Base-by-base conservation (phyloP, 345 rosid species). In the Populus davidiana region DNA sequence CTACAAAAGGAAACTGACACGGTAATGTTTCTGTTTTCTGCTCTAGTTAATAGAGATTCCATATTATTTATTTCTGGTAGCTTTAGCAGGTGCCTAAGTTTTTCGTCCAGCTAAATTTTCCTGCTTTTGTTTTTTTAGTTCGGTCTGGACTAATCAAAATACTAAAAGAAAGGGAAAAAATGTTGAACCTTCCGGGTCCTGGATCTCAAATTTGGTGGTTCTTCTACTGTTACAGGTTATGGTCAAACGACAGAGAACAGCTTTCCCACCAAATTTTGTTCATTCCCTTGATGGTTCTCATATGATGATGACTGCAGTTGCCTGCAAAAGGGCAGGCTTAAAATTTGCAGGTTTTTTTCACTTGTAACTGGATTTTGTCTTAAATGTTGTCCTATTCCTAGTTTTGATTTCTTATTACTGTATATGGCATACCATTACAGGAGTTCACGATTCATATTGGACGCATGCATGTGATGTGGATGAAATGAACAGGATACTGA, bases 361-460 rank as follows among this genome's bases (percentile, higher is more conserved):
- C 29, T 47, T 39, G 38, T 70, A 9, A 14, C 1, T 44, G 39
- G 39, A 65, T 73, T 71, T 13, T 5, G 65, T 43, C 36, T 41
- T 1, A 20, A 66, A 81, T 77, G 78, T 35, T 69, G 74, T 13
- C 33, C 74, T 44, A 54, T 63, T 78, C 38, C 47, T 50, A 59
- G 50, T 71, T 74, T 64, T 54, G 33, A 23, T 78, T 80, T 75
- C 54, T 79, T 47, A 66, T 76, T 69, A 76, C 73, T 50, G 43
- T 44, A 47, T 43, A 33, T 62, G 79, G 52, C 61, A 25, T 74
- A 47, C 82, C 86, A 74, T 50, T 77, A 75, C 92, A 93, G 98
- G 99, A 78, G 99, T 96, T 77, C 99, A 96, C 74, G 99, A 96
- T 89, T 96, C 99, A 21, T 96, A 88, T 70, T 96, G 99, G 99